Evolutionary conservation across 768 basidiomycete species (phyloP).

Genomic region (Podaxis sp.): DNA sequence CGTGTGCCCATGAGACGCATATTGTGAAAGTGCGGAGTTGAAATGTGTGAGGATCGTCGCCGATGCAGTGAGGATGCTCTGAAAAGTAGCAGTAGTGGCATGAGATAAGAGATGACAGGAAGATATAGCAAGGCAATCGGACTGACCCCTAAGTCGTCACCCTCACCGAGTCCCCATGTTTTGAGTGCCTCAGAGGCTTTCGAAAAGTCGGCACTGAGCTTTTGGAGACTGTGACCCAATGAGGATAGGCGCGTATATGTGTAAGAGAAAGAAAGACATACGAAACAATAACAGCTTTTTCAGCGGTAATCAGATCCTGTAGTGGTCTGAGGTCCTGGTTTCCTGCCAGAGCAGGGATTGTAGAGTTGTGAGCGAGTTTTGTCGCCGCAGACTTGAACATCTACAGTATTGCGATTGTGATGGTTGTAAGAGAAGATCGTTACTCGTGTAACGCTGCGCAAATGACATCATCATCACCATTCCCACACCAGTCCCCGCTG

Average conservation of each 20-base stretch:
- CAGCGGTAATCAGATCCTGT: conserved; percentile 86
- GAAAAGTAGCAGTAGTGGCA: background rate
- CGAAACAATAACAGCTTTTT: conserved; percentile 79
- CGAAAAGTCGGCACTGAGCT: conserved; percentile 56
- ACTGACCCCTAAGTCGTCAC: conserved; percentile 75
- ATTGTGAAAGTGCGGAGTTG: conserved; percentile 60
- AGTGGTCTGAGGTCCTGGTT: conserved; percentile 79
- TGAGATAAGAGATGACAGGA: conserved; percentile 8
- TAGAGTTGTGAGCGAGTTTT: conserved; percentile 87
- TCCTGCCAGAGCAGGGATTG: conserved; percentile 60
- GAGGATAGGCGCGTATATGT: background rate
- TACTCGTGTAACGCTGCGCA: background rate
- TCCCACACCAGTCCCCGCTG: background rate
- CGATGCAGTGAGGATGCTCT: conserved; percentile 77
- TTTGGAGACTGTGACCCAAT: conserved; percentile 46
- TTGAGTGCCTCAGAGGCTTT: conserved; percentile 73
- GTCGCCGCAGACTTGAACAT: conserved; percentile 81
- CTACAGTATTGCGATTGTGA: background rate
- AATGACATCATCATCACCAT: conserved; percentile 1
- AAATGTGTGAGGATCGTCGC: conserved; percentile 64
- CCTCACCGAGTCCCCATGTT: conserved; percentile 73
- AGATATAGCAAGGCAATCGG: conserved; percentile 34
- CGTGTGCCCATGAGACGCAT: conserved; percentile 63
- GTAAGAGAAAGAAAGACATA: conserved; percentile 24
- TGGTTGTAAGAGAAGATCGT: background rate